These are phyloP conservation scores for Pisolithus orientalis DNA, from an alignment of 768 basidiomycete genomes.

Conservation along the genomic window DNA sequence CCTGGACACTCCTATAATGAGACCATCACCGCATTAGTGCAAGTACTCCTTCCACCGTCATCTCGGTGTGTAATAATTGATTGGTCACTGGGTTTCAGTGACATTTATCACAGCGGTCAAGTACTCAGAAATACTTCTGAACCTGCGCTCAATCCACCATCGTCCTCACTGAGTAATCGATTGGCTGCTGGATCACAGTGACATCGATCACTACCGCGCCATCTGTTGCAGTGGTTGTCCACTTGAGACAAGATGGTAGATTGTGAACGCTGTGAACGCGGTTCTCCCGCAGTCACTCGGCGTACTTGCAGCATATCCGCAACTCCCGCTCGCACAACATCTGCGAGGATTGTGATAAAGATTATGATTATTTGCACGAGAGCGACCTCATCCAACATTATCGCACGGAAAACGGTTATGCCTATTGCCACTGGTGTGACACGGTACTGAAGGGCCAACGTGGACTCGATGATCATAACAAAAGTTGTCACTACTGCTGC, in stretches of 20 bases:
- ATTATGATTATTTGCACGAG: conserved; percentile 35
- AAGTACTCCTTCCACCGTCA: too few relatives aligned
- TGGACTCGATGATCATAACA: conserved; percentile 38
- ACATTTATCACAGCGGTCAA: too few relatives aligned
- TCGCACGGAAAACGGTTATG: conserved; percentile 23
- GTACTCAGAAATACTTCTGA: too few relatives aligned
- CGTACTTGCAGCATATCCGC: conserved; percentile 24
- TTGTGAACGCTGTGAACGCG: conserved; percentile 31
- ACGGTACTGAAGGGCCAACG: conserved; percentile 31
- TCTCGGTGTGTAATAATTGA: too few relatives aligned
- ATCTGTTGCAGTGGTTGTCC: too few relatives aligned
- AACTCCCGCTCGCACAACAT: conserved; percentile 32
- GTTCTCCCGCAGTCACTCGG: conserved; percentile 20
- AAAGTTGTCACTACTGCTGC: conserved; percentile 41
- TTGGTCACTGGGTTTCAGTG: too few relatives aligned
- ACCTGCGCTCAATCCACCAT: background rate
- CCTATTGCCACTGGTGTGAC: conserved; percentile 33
- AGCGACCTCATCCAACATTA: conserved; percentile 37
- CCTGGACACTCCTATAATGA: conserved; percentile 5
- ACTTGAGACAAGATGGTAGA: conserved; percentile 12
- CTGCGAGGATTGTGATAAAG: conserved; percentile 37
- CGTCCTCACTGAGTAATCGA: background rate
- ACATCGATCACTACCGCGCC: too few relatives aligned
- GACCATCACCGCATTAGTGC: background rate
- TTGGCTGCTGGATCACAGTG: too few relatives aligned